Evolutionary conservation across 2,329 filamentous ascomycete species (phyloP).

Genomic region (Aspergillus tubingensis): DNA sequence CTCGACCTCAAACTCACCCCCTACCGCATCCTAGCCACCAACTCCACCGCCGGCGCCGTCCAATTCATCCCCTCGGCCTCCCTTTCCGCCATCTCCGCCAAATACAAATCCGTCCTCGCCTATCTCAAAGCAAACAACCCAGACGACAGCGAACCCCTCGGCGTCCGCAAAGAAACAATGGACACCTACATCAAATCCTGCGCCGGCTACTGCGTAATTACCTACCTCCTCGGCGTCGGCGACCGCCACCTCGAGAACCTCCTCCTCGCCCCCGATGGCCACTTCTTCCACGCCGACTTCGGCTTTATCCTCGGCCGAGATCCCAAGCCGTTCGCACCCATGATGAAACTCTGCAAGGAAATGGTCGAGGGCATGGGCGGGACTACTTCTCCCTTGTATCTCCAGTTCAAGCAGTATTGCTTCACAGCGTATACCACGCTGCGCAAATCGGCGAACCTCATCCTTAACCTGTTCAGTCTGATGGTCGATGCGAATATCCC

Average conservation of each 20-base stretch:
- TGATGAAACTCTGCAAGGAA: conserved; percentile 95
- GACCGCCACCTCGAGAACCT: conserved; percentile 96
- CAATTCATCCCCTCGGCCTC: conserved; percentile 89
- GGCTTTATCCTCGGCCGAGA: conserved; percentile 97
- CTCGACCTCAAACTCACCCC: conserved; percentile 92
- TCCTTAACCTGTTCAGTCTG: conserved; percentile 90
- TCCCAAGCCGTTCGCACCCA: conserved; percentile 93
- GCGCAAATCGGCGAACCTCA: conserved; percentile 84
- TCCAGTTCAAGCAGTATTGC: conserved; percentile 90
- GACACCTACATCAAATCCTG: conserved; percentile 96
- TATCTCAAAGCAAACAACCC: conserved; percentile 90
- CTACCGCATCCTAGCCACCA: conserved; percentile 94
- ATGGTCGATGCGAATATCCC: conserved; percentile 99
- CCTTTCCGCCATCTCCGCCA: conserved; percentile 78
- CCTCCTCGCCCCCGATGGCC: conserved; percentile 81
- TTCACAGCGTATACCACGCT: conserved; percentile 92
- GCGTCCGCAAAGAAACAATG: conserved; percentile 86
- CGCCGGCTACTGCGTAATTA: conserved; percentile 97
- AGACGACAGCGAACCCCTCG: conserved; percentile 75
- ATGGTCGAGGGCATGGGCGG: conserved; percentile 99
- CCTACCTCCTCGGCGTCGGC: conserved; percentile 93
- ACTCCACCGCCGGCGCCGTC: conserved; percentile 82
- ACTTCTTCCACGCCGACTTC: conserved; percentile 98
- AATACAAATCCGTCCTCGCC: conserved; percentile 75
- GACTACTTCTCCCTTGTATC: conserved; percentile 74